phyloP scores from a whole-genome alignment of 2,329 filamentous ascomycete species.

The Gnomoniopsis smithogilvyi region DNA sequence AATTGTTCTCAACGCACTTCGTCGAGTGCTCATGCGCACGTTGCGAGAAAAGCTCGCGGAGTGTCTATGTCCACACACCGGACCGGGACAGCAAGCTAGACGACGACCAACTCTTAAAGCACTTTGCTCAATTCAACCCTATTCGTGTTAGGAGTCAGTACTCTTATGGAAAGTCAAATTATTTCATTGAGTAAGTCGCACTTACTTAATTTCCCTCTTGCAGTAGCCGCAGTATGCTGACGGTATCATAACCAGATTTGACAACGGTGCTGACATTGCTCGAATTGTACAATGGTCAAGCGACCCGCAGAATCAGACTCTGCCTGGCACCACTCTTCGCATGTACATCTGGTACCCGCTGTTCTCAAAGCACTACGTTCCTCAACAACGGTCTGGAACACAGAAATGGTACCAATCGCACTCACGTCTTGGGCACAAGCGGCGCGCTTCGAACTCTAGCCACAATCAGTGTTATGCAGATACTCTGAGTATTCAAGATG shows the following conservation, averaged over 20 bases:
- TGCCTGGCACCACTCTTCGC: no score
- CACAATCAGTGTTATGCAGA: not conserved
- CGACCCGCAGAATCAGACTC: no score
- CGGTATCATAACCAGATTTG: not conserved
- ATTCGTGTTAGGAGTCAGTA: not conserved
- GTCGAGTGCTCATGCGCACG: slow-evolving; percentile 4
- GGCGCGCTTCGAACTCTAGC: slow-evolving; percentile 11
- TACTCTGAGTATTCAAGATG: not conserved
- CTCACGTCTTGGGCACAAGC: not conserved
- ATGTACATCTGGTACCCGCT: slow-evolving; percentile 9
- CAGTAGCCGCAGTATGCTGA: not conserved
- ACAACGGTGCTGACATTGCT: not conserved
- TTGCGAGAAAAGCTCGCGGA: slow-evolving; percentile 1
- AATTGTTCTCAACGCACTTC: not conserved
- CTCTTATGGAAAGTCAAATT: not conserved
- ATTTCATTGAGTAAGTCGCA: slow-evolving; percentile 2
- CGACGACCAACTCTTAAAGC: not conserved
- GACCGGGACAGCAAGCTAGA: not conserved
- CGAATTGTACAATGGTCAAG: no score
- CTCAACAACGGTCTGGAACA: not conserved
- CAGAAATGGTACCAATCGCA: not conserved
- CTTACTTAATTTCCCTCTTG: not conserved
- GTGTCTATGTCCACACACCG: slow-evolving; percentile 3
- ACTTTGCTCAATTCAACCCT: slow-evolving; percentile 3
- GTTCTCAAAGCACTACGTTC: slow-evolving; percentile 13